These are phyloP conservation scores for Aspergillus terreus DNA, from an alignment of 2,329 filamentous ascomycete genomes.

Conservation along the genomic window DNA sequence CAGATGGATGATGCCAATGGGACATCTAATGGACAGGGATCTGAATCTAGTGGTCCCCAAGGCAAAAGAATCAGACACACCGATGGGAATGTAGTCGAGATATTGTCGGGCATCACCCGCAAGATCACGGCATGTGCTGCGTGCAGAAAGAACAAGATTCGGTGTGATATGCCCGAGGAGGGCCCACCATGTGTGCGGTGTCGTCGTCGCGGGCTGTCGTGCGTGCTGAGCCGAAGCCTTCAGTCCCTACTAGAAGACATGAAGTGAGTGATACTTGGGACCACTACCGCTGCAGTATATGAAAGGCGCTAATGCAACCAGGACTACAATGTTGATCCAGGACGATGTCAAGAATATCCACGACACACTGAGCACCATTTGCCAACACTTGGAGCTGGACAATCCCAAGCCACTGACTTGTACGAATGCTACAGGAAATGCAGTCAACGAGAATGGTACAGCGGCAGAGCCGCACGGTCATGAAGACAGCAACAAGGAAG, in stretches of 20 bases:
- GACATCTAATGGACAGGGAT: background rate
- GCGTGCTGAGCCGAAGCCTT: conserved; percentile 46
- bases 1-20: too few species aligned
- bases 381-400: conserved; percentile 33
- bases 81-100: conserved; percentile 10
- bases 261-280: conserved; percentile 22
- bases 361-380: conserved; percentile 24
- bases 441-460: too few species aligned
- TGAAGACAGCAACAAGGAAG: conserved; percentile 24
- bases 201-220: conserved; percentile 43
- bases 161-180: conserved; percentile 47
- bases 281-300: too few species aligned
- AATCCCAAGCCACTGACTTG: conserved; percentile 13
- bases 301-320: background rate
- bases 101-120: conserved; percentile 31
- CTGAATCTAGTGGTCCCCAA: background rate
- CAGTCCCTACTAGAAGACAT: conserved; percentile 44
- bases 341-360: conserved; percentile 28
- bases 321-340: conserved; percentile 32
- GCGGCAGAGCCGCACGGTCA: background rate
- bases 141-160: conserved; percentile 50
- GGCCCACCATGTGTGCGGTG: conserved; percentile 46
- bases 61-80: background rate
- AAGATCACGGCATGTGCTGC: conserved; percentile 47
- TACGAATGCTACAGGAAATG: too few species aligned